Base-by-base conservation (phyloP, 192 early-diverging fungal genomes). In the Rhizoclosmatium globosum region DNA sequence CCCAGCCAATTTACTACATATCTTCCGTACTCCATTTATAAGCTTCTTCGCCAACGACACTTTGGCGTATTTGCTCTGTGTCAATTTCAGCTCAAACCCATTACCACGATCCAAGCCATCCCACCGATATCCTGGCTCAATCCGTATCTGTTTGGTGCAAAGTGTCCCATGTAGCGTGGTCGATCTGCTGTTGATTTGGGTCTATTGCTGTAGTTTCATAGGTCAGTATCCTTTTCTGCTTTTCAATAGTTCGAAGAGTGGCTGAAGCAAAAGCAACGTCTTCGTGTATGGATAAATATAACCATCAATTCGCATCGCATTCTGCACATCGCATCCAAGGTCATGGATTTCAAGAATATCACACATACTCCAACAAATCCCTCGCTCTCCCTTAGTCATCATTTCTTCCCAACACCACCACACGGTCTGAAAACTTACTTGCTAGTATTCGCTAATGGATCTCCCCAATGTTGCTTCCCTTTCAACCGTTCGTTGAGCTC, bases 101-200 rank as follows among this genome's bases (percentile, higher is more conserved):
- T 93, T 94, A 4, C 89, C 90, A n/a, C 93, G 74, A 73, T 94
- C 92, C 3, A 94, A 91, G 13, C 93, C 93, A 76, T 94, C 93
- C 93, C 93, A 94, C 39, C 92, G 78, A 76, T 93, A 92, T 11
- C 93, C 93, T 1, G 93, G 92, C n/a, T 76, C 80, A 43, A 94
- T 94, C 15, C 86, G 86, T 77, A 89, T 94, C 1, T 92, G 73
- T 94, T 94, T 7, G 91, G 87, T 3, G 90, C 86, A 62, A 86
- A 84, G n/a, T 86, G 85, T 48, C 70, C 70, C 50, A 38, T 38
- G 41, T 72, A 72, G 1, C 70, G 46, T 7, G 38, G 47, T 23
- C 70, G 70, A 72, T 72, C 53, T 21, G 70, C 21, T 31, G 11
- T 17, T 9, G 13, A 57, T 13, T 57, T 57, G n/a, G n/a, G n/a